Evolutionary conservation across 352 stramenopile genomes (phyloP), one percentile per base, ranked within the genome.

Genomic region (Blastocystis sp.): DNA sequence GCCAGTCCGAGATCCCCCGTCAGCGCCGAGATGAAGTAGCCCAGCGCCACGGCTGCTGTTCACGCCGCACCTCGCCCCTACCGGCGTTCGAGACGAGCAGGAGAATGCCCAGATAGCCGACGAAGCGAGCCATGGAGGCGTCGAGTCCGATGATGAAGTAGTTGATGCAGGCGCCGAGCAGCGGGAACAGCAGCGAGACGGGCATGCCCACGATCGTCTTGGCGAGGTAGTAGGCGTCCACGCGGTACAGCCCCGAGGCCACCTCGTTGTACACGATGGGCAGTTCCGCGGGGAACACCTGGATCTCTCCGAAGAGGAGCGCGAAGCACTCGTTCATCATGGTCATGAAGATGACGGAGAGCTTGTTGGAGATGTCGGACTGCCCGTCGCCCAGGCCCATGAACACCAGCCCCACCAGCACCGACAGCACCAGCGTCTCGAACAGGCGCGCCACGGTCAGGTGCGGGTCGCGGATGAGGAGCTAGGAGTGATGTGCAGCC

Each of bases 141-240:
- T 88, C 78, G 11, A 88, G 61, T 76, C 78, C 78, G 11, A 88
- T 79, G 19, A 88, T 76, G 17, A 14, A 88, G 28, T 88, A 88
- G 43, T 79, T 79, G 45, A 88, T 88, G 24, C 61, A 28, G 3
- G 63, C 68, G 17, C 45, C 43, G 10, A 88, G 28, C 2, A 88
- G 24, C 19, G 78, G 78, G 34, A 88, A 88, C 9, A 88, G n/a
- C 3, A 88, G 6, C 9, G 64, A 79, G 34, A 88, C 17, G 11
- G 78, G 78, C 14, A 88, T 24, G 34, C 68, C 78, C 19, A 61
- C 62, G 28, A 88, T 66, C 11, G 78, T 79, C 66, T 88, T 88
- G 17, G 78, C 78, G 28, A 88, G 54, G 24, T 88, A 88, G 52
- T 88, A 88, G 0, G 78, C 68, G 34, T 88, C 78, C 6, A 88